Evolutionary conservation across 192 early-diverging fungal species (phyloP), one percentile per base, ranked within the genome.

Genomic region (Dispira simplex): DNA sequence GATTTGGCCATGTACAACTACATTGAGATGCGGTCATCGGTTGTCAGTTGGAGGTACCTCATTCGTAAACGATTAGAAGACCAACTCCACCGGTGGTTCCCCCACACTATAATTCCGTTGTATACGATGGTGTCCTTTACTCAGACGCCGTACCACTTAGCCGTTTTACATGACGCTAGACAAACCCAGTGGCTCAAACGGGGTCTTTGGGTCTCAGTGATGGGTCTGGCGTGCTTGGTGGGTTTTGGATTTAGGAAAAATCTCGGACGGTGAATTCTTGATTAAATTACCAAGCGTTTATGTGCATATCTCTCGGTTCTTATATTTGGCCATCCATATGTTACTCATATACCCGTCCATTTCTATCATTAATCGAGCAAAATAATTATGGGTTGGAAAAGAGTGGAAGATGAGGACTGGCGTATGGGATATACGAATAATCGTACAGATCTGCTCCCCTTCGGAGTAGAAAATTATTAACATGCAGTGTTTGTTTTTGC

Each of bases 81-180:
- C 16, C 70, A 76, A 58, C 52, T 96, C 67, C 89, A 96, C 68
- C 54, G 76, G 23, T 49, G 83, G 54, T 74, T 93, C 52, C 95
- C 95, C 3, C 65, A 60, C 6, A 51, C 54, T 11, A 71, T 95
- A 32, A 88, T 91, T 62, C 95, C 95, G 48, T 77, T 98, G 8
- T 98, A 98, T 65, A 91, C 91, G 20, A 96, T 98, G 93, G 89
- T 98, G 55, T 87, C 85, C 57, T 98, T 98, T 68, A 83, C 90
- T 14, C 83, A 84, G 14, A 83, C 89, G 8, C 92, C 87, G 11
- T 98, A 98, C 74, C 79, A 87, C 1, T 78, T 89, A 12, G 85
- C 83, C 6, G 69, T 79, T 48, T 46, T 56, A 5, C 72, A 75
- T 6, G 77, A 77, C 67, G 66, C 80, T 46, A 44, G 66, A 0